Evolutionary conservation across 495 filamentous ascomycete genomes (phyloP), one percentile per base, ranked within the genome.

Genomic region (Hamigera avellanea): DNA sequence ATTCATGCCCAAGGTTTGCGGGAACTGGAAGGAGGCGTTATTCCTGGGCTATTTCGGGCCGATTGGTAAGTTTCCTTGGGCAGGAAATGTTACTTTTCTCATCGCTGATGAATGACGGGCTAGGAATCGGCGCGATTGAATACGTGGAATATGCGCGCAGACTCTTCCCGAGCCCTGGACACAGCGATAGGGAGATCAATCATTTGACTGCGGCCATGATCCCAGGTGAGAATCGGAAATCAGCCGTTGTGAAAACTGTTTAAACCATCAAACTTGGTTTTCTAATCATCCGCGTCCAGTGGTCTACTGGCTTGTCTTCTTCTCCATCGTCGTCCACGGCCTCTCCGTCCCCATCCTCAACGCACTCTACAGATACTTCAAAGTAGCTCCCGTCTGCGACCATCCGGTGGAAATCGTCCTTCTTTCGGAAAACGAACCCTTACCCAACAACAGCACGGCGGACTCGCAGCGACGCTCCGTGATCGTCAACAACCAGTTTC

Each of bases 251-350:
- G n/a, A n/a, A n/a, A n/a, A n/a, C n/a, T n/a, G n/a, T n/a, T n/a
- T n/a, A n/a, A n/a, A n/a, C n/a, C n/a, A n/a, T n/a, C n/a, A n/a
- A n/a, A n/a, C n/a, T n/a, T n/a, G n/a, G n/a, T n/a, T n/a, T n/a
- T 21, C 4, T 13, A 2, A n/a, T 16, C 6, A 8, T 2, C 41
- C 31, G 39, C 46, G 19, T 42, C 17, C 25, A 54, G 68, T 73
- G 6, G 73, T 76, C 4, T 76, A 75, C 46, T 76, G 66, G 52
- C 64, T 78, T 4, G 72, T 75, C 9, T 52, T 75, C 15, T 70
- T 75, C 54, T 75, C 70, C 1, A 72, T 76, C 30, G 37, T 76
- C 14, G 57, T 76, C 0, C 72, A 78, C 44, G 70, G 72, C 26
- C 50, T 77, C 1, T 76, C 72, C 0, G 72, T 75, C 29, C 73